Percentiles rank a stretch among this genome's conserved stretches.
phyloP scores from a whole-genome alignment of 2,329 filamentous ascomycete genomes.

The Colletotrichum nymphaeae region DNA sequence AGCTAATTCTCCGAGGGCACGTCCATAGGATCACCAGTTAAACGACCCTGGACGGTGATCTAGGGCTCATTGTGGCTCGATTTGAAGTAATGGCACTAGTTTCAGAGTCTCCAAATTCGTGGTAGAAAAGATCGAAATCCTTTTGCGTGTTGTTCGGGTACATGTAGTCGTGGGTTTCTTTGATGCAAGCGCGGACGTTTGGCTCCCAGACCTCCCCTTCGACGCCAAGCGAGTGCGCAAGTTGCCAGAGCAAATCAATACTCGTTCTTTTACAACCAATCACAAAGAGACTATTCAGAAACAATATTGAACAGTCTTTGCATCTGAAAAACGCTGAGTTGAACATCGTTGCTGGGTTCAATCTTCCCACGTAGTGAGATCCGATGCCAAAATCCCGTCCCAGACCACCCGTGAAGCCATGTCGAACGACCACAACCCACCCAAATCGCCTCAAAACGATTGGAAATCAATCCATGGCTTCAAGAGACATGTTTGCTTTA shows the following conservation, averaged over 20 bases:
- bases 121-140: neutral
- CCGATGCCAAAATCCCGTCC: neutral
- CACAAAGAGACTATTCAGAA: neutral
- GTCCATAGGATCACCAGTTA: neutral
- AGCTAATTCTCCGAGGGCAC: conserved; percentile 31
- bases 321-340: neutral
- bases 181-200: neutral
- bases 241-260: conserved; percentile 4
- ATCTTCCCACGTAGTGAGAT: neutral
- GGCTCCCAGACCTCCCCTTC: neutral
- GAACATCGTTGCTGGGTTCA: neutral
- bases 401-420: neutral
- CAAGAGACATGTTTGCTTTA: neutral
- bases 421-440: neutral
- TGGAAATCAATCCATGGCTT: neutral
- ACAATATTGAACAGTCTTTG: neutral
- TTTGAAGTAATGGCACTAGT: neutral
- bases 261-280: neutral
- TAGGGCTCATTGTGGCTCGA: neutral
- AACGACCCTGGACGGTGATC: neutral
- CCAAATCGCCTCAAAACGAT: conserved; percentile 3
- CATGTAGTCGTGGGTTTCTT: neutral
- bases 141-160: neutral
- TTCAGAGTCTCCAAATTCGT: neutral
- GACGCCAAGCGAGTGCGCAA: neutral